Evolutionary conservation across 73 alveolate genomes (phyloP).

Genomic region (Urostyla sp.): DNA sequence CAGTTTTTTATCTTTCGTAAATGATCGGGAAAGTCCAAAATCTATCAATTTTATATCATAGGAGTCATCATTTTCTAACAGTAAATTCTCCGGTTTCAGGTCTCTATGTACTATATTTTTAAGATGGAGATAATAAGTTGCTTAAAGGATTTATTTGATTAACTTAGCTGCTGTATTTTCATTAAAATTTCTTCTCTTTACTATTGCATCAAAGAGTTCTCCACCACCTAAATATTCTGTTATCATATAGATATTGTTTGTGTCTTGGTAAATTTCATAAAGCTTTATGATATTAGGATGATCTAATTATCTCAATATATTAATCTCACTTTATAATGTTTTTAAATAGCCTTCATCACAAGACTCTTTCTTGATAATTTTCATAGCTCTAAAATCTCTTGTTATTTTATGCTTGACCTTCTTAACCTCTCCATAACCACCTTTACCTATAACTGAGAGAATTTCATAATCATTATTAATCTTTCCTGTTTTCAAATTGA

Average conservation of each 20-base stretch:
- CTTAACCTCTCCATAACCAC: conserved; percentile 82
- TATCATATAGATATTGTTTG: conserved; percentile 73
- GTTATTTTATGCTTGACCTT: conserved; percentile 62
- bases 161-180: conserved; percentile 72
- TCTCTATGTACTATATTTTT: conserved; percentile 72
- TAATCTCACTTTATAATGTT: conserved; percentile 70
- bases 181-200: conserved; percentile 56
- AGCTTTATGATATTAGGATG: conserved; percentile 86
- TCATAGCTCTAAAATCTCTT: conserved; percentile 72
- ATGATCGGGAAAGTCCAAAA: conserved; percentile 64
- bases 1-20: conserved; percentile 13
- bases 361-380: conserved; percentile 55
- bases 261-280: conserved; percentile 77
- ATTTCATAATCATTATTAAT: conserved; percentile 61
- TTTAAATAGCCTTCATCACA: conserved; percentile 12
- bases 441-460: conserved; percentile 68
- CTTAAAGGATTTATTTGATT: conserved; percentile 68
- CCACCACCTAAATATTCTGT: conserved; percentile 83
- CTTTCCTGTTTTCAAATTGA: conserved; percentile 52
- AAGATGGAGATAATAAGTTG: conserved; percentile 68
- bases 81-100: conserved; percentile 76
- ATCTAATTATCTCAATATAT: conserved; percentile 74
- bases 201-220: conserved; percentile 73
- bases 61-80: conserved; percentile 51
- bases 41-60: conserved; percentile 70